Evolutionary conservation across 192 early-diverging fungal genomes (phyloP).

Genomic region (Linnemannia exigua): DNA sequence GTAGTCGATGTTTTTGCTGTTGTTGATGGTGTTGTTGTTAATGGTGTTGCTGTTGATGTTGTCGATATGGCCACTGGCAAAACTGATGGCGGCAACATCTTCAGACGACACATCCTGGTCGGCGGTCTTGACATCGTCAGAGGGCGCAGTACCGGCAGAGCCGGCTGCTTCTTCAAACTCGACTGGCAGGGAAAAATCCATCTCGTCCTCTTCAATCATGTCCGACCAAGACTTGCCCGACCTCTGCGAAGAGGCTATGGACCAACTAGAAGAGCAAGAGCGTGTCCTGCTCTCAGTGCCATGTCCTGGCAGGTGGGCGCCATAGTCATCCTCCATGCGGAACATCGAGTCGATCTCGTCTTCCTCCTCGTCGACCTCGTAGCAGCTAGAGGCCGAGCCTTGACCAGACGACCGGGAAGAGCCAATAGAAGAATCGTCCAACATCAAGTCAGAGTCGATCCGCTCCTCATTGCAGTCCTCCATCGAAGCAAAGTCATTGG

Average conservation of each 20-base stretch:
- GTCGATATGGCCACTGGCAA: background rate
- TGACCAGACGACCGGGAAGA: slow-evolving; percentile 26
- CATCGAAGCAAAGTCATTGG: slow-evolving; percentile 19
- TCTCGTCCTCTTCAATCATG: slow-evolving; percentile 56
- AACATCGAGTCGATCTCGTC: slow-evolving; percentile 51
- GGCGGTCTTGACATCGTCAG: background rate
- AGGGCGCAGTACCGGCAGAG: background rate
- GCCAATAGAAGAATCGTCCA: slow-evolving; percentile 37
- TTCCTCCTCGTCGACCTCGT: slow-evolving; percentile 1
- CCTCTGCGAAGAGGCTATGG: slow-evolving; percentile 27
- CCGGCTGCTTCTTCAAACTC: slow-evolving; percentile 40
- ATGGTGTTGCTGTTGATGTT: slow-evolving; percentile 14
- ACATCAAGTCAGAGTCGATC: slow-evolving; percentile 23
- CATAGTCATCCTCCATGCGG: slow-evolving; percentile 49
- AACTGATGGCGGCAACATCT: background rate
- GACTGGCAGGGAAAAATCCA: slow-evolving; percentile 55
- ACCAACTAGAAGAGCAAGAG: slow-evolving; percentile 46
- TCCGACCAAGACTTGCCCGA: slow-evolving; percentile 57
- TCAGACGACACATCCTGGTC: background rate
- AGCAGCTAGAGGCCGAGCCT: slow-evolving; percentile 12
- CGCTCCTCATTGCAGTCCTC: slow-evolving; percentile 37
- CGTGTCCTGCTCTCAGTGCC: background rate
- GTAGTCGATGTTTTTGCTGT: background rate
- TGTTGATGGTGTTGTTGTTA: too few species aligned
- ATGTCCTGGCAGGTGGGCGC: background rate